Conservation (phyloP, 805 yeast genomes). For the Candida stauntonica region DNA sequence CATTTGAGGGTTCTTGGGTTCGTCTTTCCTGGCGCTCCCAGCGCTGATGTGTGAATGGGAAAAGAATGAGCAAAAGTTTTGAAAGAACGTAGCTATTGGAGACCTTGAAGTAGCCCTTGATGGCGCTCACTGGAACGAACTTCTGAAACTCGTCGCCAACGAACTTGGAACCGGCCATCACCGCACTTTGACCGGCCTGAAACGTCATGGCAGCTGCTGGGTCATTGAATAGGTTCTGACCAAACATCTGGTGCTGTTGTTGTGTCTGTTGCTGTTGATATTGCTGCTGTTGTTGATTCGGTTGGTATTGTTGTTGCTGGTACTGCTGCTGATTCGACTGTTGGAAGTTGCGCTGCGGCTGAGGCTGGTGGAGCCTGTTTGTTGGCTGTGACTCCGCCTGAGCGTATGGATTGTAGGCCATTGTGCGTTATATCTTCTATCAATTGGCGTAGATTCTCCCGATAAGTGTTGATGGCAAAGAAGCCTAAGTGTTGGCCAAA, state of each 20-base stretch:
- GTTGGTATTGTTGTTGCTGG: conserved; percentile 14
- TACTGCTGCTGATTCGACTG: conserved; percentile 15
- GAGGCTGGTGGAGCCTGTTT: conserved; percentile 24
- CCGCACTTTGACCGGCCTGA: conserved; percentile 82
- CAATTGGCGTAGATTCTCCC: too few species aligned
- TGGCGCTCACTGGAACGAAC: conserved; percentile 46
- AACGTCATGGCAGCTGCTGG: conserved; percentile 82
- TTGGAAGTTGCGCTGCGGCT: conserved; percentile 24
- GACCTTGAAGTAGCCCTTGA: conserved; percentile 88
- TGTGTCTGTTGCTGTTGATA: conserved; percentile 15
- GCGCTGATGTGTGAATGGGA: conserved; percentile 81
- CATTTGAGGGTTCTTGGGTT: conserved; percentile 29
- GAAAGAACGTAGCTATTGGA: conserved; percentile 79
- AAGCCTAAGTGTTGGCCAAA: too few species aligned
- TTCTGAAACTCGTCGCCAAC: conserved; percentile 57
- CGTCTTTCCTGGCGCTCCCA: conserved; percentile 61
- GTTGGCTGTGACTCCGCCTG: conserved; percentile 21
- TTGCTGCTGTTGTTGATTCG: conserved; percentile 7
- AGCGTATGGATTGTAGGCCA: conserved; percentile 48
- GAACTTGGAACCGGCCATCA: conserved; percentile 76
- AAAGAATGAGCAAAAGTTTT: conserved; percentile 67
- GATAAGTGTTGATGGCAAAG: too few species aligned
- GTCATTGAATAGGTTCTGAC: conserved; percentile 56
- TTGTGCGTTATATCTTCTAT: too few species aligned
- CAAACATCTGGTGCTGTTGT: conserved; percentile 8